phyloP scores from a whole-genome alignment of 202 grass and related monocot species.

The Schoenoplectus triqueter region DNA sequence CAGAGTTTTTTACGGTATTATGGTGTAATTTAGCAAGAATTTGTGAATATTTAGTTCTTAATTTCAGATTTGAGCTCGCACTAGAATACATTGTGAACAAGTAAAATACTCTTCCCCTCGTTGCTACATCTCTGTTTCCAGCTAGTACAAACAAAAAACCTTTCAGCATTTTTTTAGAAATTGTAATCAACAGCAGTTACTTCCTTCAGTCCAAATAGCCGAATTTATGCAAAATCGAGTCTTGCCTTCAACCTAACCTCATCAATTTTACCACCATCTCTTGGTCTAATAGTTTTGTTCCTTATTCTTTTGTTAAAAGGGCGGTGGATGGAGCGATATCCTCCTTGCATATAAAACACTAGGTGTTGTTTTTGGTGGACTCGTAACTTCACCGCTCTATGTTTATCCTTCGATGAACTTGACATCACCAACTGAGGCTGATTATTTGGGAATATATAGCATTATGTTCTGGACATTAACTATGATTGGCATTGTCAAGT shows the following conservation, averaged over 20 bases:
- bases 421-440: slow-evolving; percentile 29
- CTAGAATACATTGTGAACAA: background rate
- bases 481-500: slow-evolving; percentile 48
- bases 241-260: background rate
- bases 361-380: slow-evolving; percentile 48
- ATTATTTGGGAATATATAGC: slow-evolving; percentile 49
- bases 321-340: slow-evolving; percentile 33
- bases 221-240: background rate
- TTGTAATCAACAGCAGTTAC: background rate
- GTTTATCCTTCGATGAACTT: slow-evolving; percentile 46
- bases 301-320: slow-evolving; percentile 18
- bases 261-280: background rate
- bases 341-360: slow-evolving; percentile 49
- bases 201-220: background rate
- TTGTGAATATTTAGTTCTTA: background rate
- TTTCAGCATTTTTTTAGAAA: background rate
- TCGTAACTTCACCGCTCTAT: slow-evolving; percentile 53
- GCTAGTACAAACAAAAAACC: background rate
- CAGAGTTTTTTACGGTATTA: background rate
- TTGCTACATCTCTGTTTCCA: background rate
- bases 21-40: slow-evolving; percentile 4
- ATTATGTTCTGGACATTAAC: slow-evolving; percentile 54
- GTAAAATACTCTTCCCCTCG: background rate
- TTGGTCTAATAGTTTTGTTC: background rate
- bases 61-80: background rate